These are phyloP conservation scores for Pythium volutum DNA, from an alignment of 352 stramenopile genomes.

Conservation along the genomic window DNA sequence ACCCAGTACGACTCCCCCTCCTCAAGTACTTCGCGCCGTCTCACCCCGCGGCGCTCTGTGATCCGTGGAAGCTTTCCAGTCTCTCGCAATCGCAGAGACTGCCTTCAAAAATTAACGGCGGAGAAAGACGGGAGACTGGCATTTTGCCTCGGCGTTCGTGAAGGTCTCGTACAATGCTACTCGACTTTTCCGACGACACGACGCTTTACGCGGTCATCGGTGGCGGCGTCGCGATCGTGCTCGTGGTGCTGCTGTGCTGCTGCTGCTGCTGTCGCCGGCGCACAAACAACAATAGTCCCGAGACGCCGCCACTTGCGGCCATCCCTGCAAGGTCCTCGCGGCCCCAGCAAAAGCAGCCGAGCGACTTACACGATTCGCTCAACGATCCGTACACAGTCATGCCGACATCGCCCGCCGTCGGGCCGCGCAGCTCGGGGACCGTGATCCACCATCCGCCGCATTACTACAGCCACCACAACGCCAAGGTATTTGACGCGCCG, in stretches of 20 bases:
- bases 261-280: constrained; percentile 10
- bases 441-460: not conserved
- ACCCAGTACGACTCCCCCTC: too few relatives aligned
- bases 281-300: not conserved
- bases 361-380: not conserved
- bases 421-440: not conserved
- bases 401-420: constrained; percentile 4
- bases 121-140: too few relatives aligned
- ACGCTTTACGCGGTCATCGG: constrained; percentile 14
- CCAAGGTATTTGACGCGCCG: constrained; percentile 4
- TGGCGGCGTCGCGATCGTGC: constrained; percentile 1
- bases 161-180: not conserved
- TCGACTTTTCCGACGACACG: constrained; percentile 18
- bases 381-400: constrained; percentile 8
- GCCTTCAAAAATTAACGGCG: too few relatives aligned
- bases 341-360: not conserved
- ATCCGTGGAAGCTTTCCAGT: too few relatives aligned
- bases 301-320: not conserved
- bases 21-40: too few relatives aligned
- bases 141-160: too few relatives aligned
- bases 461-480: not conserved
- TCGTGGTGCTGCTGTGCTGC: constrained; percentile 9
- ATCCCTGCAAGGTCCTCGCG: not conserved
- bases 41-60: too few relatives aligned
- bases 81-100: too few relatives aligned